Evolutionary conservation across 192 early-diverging fungal genomes (phyloP), one percentile per base, ranked within the genome.

Genomic region (Backusella mclennaniae): DNA sequence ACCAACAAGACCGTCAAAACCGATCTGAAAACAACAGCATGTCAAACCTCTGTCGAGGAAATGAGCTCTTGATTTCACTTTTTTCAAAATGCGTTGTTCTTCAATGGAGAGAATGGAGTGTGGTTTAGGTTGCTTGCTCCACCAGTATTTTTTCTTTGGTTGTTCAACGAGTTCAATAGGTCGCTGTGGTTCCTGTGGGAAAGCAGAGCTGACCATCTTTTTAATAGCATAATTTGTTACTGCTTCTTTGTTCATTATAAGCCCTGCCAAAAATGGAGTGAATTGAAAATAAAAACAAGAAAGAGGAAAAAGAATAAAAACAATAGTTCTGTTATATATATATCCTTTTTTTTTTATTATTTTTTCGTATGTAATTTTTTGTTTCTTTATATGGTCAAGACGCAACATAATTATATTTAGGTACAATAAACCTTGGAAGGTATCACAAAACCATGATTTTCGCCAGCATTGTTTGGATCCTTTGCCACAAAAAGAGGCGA

Each of bases 1-100:
- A 83, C 84, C 84, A 63, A 85, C 35, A 76, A 85, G 77, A 63
- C 79, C 80, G 67, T 85, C 85, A 31, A 85, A 49, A 33, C 85
- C 83, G 53, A 86, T 75, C 17, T 74, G 74, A 1, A 77, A 73
- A 63, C 69, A 73, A 35, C 85, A 83, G 33, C 83, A 56, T 11
- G 76, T 73, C 2, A 86, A 2, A 29, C 82, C 85, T 12, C 80
- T 78, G 36, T 86, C 85, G 6, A 86, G 73, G 31, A 84, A 66
- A 35, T 86, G 76, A 26, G 85, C 85, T 29, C 85, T 71, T 14
- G 63, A 26, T 56, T 86, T 86, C 46, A 86, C 85, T 59, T 74
- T 39, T 15, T 73, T 78, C 63, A 86, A 70, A 7, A 86, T 75
- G 1, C 42, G 67, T 36, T 70, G 41, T 67, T 78, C 77, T 52